phyloP scores from a whole-genome alignment of 2,329 filamentous ascomycete genomes.

The Tothia fuscella region DNA sequence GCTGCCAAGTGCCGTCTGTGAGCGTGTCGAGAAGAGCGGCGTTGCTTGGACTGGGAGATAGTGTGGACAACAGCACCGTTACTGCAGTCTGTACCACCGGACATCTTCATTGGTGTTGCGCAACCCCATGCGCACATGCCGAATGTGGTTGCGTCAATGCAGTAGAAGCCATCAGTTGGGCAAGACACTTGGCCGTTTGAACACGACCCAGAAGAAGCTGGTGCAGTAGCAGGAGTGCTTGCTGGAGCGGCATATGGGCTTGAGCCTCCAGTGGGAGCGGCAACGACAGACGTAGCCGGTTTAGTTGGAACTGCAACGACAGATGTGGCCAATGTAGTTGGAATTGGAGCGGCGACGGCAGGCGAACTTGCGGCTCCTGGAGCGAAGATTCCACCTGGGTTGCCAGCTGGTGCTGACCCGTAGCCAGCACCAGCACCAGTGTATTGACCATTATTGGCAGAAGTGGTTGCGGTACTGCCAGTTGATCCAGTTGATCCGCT shows the following conservation, averaged over 20 bases:
- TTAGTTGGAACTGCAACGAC: conserved; percentile 4
- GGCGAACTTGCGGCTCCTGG: conserved; percentile 17
- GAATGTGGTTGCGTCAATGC: conserved; percentile 6
- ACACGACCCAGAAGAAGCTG: conserved; percentile 6
- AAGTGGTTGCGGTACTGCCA: background rate
- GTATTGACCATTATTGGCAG: conserved; percentile 13
- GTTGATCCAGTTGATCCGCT: background rate
- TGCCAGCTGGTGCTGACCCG: conserved; percentile 10
- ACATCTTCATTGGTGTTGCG: conserved; percentile 9
- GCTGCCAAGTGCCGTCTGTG: background rate
- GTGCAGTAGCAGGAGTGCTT: background rate
- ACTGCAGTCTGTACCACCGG: conserved; percentile 10
- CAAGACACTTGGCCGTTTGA: conserved; percentile 6
- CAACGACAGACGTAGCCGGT: conserved; percentile 2
- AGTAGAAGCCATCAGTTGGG: conserved; percentile 12
- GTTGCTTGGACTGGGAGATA: background rate
- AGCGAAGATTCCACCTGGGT: conserved; percentile 18
- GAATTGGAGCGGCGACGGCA: background rate
- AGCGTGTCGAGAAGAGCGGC: background rate
- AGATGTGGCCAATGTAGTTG: conserved; percentile 2
- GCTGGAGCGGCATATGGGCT: conserved; percentile 1
- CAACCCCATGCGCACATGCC: conserved; percentile 11
- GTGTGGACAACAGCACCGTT: conserved; percentile 9
- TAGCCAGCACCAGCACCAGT: conserved; percentile 9
- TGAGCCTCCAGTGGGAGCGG: background rate